Evolutionary conservation across 257 asterid genomes (phyloP).

Genomic region (Mitragyna speciosa): DNA sequence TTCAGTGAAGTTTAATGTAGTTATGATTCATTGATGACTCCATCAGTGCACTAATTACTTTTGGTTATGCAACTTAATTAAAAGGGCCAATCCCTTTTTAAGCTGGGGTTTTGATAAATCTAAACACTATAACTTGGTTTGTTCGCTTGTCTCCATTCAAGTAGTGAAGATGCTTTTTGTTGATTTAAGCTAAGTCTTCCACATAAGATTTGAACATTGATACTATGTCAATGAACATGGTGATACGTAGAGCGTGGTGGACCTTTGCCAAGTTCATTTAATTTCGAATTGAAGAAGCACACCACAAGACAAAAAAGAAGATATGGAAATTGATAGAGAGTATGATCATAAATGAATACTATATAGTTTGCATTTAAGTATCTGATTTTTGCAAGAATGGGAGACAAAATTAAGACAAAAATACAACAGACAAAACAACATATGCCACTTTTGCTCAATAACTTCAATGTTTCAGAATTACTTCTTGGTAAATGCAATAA

Average conservation of each 20-base stretch:
- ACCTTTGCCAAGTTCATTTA: background rate
- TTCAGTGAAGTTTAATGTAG: background rate
- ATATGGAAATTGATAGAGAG: background rate
- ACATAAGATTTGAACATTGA: background rate
- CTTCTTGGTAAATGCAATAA: no score
- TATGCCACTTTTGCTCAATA: conserved; percentile 8
- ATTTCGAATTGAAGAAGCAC: background rate
- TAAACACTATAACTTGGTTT: background rate
- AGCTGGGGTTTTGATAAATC: background rate
- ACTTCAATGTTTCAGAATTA: background rate
- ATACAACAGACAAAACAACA: background rate
- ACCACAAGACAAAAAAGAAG: background rate
- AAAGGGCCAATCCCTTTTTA: background rate
- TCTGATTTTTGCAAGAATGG: background rate
- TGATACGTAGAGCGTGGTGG: background rate
- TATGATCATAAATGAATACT: background rate
- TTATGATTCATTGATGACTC: background rate
- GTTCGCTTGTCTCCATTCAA: background rate
- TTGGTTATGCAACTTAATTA: background rate
- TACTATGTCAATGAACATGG: background rate
- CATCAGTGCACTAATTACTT: background rate
- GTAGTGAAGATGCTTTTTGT: background rate
- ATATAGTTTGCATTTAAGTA: background rate
- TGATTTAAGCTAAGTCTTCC: background rate
- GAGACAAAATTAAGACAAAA: background rate